Conservation (phyloP, 345 rosid species). For the Excoecaria agallocha region DNA sequence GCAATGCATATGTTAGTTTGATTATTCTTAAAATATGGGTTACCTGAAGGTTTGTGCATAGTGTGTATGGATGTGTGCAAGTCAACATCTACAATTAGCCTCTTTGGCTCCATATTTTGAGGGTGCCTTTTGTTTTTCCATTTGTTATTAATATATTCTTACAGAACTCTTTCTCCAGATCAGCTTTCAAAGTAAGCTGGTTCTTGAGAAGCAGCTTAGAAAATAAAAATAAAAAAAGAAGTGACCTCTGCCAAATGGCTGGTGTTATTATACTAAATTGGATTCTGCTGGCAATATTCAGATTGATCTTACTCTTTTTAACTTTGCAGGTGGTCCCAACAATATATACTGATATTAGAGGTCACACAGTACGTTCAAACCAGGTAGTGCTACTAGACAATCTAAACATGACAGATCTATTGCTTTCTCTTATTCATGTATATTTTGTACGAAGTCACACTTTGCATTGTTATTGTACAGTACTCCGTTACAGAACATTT, state of each 20-base stretch:
- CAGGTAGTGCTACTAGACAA: slow-evolving; percentile 31
- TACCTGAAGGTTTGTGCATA: background rate
- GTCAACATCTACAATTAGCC: background rate
- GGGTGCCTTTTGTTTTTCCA: too few relatives aligned
- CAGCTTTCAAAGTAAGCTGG: too few relatives aligned
- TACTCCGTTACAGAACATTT: slow-evolving; percentile 95
- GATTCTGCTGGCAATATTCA: background rate
- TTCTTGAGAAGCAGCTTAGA: too few relatives aligned
- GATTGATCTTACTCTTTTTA: slow-evolving; percentile 8
- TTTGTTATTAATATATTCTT: too few relatives aligned
- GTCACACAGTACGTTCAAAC: slow-evolving; percentile 35
- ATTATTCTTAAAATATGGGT: background rate
- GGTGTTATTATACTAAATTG: background rate
- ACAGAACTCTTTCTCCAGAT: too few relatives aligned
- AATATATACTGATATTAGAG: slow-evolving; percentile 68
- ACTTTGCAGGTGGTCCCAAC: slow-evolving; percentile 84
- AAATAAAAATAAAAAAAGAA: too few relatives aligned
- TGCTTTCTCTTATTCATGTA: slow-evolving; percentile 10
- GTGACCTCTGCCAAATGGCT: background rate
- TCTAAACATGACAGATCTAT: background rate
- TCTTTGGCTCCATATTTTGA: too few relatives aligned
- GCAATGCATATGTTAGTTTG: background rate
- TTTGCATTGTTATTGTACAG: slow-evolving; percentile 34
- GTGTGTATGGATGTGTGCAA: background rate
- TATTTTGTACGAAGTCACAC: slow-evolving; percentile 12